Conservation (phyloP, 2,329 filamentous ascomycete species). For the Apiospora rasikravindrae region DNA sequence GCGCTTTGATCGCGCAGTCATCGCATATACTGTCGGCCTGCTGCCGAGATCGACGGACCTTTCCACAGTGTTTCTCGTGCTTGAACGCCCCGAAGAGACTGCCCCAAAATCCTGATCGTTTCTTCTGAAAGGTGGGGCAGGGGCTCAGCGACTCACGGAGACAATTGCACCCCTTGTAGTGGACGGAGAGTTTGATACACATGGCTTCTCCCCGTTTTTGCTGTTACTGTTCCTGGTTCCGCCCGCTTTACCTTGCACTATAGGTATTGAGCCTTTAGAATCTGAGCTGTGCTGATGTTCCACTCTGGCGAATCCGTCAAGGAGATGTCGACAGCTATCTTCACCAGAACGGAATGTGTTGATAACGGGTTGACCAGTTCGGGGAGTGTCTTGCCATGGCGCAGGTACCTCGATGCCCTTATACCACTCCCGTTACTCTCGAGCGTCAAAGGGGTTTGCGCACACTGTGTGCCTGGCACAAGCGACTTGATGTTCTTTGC, state of each 20-base stretch:
- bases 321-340: not conserved
- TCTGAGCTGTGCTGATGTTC: not conserved
- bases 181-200: slow-evolving; percentile 14
- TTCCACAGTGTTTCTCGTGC: slow-evolving; percentile 17
- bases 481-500: not conserved
- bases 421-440: not conserved
- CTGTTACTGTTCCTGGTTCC: not conserved
- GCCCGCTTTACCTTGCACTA: not conserved
- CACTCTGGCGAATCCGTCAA: not conserved
- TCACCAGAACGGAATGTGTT: slow-evolving; percentile 8
- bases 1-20: slow-evolving; percentile 10
- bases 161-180: not conserved
- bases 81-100: slow-evolving; percentile 16
- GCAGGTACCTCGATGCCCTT: not conserved
- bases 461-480: not conserved
- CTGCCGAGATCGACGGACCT: slow-evolving; percentile 1
- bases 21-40: not conserved
- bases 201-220: not conserved
- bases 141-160: not conserved
- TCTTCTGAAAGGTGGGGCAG: slow-evolving; percentile 20
- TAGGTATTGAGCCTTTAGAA: no score
- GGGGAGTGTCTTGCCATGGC: not conserved
- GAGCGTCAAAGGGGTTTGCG: not conserved
- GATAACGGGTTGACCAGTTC: not conserved
- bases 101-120: slow-evolving; percentile 14